Conservation (phyloP, 2,329 filamentous ascomycete species). For the Fusarium sp. region DNA sequence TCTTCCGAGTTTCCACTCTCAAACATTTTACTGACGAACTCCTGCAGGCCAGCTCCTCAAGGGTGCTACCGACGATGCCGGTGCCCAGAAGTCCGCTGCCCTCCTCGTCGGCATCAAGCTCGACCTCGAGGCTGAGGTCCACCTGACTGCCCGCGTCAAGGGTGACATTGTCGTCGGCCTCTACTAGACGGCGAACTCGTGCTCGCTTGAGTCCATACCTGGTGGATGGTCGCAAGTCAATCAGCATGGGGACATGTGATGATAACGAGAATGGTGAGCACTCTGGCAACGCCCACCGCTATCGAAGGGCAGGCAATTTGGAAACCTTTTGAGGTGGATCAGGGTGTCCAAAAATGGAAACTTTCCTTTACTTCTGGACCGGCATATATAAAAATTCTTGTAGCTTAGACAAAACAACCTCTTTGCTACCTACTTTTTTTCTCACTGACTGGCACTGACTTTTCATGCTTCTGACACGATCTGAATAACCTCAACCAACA, state of each 20-base stretch:
- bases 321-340: conserved; percentile 4
- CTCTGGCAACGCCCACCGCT: conserved; percentile 29
- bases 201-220: conserved; percentile 4
- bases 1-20: background rate
- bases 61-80: conserved; percentile 64
- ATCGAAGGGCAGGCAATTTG: conserved; percentile 29
- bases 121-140: conserved; percentile 68
- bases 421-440: conserved; percentile 29
- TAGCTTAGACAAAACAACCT: conserved; percentile 31
- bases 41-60: conserved; percentile 60
- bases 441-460: background rate
- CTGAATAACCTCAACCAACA: background rate
- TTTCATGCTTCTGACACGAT: background rate
- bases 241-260: conserved; percentile 30
- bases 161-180: conserved; percentile 64
- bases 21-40: conserved; percentile 7
- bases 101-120: conserved; percentile 69
- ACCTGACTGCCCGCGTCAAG: conserved; percentile 65
- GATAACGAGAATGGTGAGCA: conserved; percentile 33
- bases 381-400: conserved; percentile 25
- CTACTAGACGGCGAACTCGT: conserved; percentile 33
- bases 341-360: conserved; percentile 25
- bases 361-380: conserved; percentile 28
- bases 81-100: conserved; percentile 64
- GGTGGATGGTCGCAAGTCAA: conserved; percentile 31